Conservation (phyloP, 768 basidiomycete species). For the Podaxis sp. region DNA sequence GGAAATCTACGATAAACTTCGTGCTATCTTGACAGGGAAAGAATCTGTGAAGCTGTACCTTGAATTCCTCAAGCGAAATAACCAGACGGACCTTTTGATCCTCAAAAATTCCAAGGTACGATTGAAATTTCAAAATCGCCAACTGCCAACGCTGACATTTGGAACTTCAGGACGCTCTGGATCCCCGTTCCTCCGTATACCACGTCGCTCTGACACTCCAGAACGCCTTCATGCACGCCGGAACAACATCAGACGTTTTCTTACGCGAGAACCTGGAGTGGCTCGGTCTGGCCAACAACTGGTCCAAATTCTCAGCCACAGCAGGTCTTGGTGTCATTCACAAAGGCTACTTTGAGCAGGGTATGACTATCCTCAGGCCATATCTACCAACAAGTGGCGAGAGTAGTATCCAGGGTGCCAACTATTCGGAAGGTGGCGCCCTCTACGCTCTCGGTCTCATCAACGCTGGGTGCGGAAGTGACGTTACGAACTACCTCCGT, state of each 20-base stretch:
- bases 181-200: constrained; percentile 94
- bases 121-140: not conserved
- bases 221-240: constrained; percentile 98
- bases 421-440: constrained; percentile 95
- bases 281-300: constrained; percentile 93
- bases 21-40: constrained; percentile 84
- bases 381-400: constrained; percentile 86
- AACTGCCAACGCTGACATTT: constrained; percentile 10
- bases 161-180: constrained; percentile 71
- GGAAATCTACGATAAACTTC: constrained; percentile 70
- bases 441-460: constrained; percentile 93
- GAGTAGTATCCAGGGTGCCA: constrained; percentile 73
- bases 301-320: constrained; percentile 98
- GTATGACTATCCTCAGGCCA: constrained; percentile 88
- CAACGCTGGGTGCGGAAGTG: constrained; percentile 86
- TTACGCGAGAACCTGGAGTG: constrained; percentile 96
- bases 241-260: constrained; percentile 93
- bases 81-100: constrained; percentile 88
- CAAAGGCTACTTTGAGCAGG: constrained; percentile 94
- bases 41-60: constrained; percentile 92
- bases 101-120: constrained; percentile 88
- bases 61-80: constrained; percentile 94
- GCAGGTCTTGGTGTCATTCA: constrained; percentile 97
- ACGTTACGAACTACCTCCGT: constrained; percentile 75
- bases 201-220: constrained; percentile 95